Percentiles rank a stretch among this genome's conserved stretches.
These are phyloP conservation scores for Fonsecaea multimorphosa DNA, from an alignment of 2,329 filamentous ascomycete species.

Conservation along the genomic window DNA sequence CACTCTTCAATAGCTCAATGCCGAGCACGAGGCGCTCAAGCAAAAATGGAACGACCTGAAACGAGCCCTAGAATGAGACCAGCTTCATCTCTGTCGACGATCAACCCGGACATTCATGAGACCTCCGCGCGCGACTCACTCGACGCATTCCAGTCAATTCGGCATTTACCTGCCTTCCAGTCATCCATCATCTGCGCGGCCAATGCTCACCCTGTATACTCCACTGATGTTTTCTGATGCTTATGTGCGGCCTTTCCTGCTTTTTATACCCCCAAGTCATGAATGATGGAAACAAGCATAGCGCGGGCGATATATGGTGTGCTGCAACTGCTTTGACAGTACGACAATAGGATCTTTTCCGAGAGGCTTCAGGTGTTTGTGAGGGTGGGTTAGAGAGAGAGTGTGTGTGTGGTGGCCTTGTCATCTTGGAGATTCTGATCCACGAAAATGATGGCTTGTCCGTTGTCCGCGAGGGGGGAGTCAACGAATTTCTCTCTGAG, in stretches of 20 bases:
- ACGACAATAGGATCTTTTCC: background rate
- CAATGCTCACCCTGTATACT: background rate
- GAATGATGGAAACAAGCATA: constrained; percentile 5
- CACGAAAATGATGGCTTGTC: background rate
- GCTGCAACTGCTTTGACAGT: constrained; percentile 7
- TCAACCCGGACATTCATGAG: background rate
- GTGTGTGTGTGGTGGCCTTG: too few species aligned
- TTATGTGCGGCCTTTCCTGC: background rate
- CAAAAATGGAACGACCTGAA: constrained; percentile 78
- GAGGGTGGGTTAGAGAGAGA: background rate
- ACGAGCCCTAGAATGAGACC: constrained; percentile 57
- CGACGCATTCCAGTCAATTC: constrained; percentile 2
- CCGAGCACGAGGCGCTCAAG: constrained; percentile 70
- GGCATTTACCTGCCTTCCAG: background rate
- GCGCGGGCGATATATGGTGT: constrained; percentile 3
- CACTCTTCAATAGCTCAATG: constrained; percentile 66
- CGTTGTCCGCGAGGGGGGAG: background rate
- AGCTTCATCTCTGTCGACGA: background rate
- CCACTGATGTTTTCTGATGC: background rate
- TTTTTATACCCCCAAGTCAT: constrained; percentile 3
- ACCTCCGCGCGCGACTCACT: background rate
- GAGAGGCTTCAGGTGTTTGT: background rate
- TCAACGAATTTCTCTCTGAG: background rate
- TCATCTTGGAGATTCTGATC: background rate
- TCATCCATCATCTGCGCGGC: background rate